These are phyloP conservation scores for Cymbomonas tetramitiformis DNA, from an alignment of 139 green algal species.

Conservation along the genomic window DNA sequence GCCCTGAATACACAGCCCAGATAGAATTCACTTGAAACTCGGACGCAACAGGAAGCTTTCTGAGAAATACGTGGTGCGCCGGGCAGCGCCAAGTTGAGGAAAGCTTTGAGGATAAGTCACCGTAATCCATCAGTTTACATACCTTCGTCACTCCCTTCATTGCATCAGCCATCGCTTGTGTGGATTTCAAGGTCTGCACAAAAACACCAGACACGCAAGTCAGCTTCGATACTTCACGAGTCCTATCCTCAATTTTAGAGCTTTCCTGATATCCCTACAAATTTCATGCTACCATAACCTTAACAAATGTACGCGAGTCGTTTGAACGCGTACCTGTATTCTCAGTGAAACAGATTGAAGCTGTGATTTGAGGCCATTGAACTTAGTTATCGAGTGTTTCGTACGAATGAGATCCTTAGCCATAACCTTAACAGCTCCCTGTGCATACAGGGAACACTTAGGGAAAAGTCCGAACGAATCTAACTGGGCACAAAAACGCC, in stretches of 20 bases:
- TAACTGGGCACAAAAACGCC: too few relatives aligned
- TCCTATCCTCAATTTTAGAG: background rate
- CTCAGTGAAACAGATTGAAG: conserved; percentile 87
- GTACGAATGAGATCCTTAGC: conserved; percentile 95
- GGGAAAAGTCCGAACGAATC: background rate
- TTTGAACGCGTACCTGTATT: conserved; percentile 45
- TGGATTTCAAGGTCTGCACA: conserved; percentile 93
- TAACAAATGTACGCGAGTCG: background rate
- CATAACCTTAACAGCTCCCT: conserved; percentile 95
- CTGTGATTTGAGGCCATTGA: conserved; percentile 86
- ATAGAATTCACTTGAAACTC: too few relatives aligned
- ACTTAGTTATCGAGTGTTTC: conserved; percentile 88
- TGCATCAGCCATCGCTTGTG: conserved; percentile 87
- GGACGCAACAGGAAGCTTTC: too few relatives aligned
- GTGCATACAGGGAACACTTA: conserved; percentile 2
- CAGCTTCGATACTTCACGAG: background rate
- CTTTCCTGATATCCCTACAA: background rate
- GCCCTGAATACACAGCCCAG: too few relatives aligned
- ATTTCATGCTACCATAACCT: background rate
- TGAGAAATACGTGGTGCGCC: too few relatives aligned
- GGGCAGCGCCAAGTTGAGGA: background rate
- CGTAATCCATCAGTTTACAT: conserved; percentile 22
- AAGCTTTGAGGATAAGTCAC: background rate
- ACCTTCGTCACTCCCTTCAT: conserved; percentile 91
- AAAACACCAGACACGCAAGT: conserved; percentile 1